Evolutionary conservation across 148 eudicot species (phyloP), one percentile per base, ranked within the genome.

Genomic region (Cornus controversa): DNA sequence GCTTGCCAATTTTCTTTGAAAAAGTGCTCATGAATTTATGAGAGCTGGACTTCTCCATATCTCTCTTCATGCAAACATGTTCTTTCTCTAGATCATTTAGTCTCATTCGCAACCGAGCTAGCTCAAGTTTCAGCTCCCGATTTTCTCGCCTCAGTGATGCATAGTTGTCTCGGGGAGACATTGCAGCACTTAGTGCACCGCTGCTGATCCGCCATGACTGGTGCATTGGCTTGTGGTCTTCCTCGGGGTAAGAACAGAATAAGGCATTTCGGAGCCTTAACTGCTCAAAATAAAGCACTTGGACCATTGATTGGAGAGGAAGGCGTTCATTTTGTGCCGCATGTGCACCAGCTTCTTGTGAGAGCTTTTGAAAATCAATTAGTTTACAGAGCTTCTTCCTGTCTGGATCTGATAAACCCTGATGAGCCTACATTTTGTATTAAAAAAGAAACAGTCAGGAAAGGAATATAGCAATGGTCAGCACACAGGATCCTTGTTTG

Each of bases 301-400:
- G 99, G 60, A 96, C 97, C 26, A 93, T 90, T 34, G 99, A 90
- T 75, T 96, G 99, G 18, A 96, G 87, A 6, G 99, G 98, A 63
- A 96, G 94, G 72, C 99, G 93, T 79, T 96, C 99, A 62, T 96
- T 96, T 77, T 93, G 97, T 45, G 99, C 99, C 68, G 99, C 97
- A 27, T 93, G 97, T 16, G 96, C 90, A 10, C 97, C 99, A 6
- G 96, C 91, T 85, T 95, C 98, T 76, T 87, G 96, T 76, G 98
- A 88, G 13, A 94, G 96, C 83, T 92, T 94, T 63, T 91, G 96
- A 80, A 93, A 93, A 79, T 95, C 97, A 9, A 95, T 86, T 80
- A 95, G 50, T 81, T 93, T 91, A 89, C 97, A 89, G 37, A 95
- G 91, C 79, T 79, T 91, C 50, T 90, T 90, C 84, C 75, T 93